Evolutionary conservation across 2,329 filamentous ascomycete species (phyloP).

Genomic region (Lasiodiplodia citricola): DNA sequence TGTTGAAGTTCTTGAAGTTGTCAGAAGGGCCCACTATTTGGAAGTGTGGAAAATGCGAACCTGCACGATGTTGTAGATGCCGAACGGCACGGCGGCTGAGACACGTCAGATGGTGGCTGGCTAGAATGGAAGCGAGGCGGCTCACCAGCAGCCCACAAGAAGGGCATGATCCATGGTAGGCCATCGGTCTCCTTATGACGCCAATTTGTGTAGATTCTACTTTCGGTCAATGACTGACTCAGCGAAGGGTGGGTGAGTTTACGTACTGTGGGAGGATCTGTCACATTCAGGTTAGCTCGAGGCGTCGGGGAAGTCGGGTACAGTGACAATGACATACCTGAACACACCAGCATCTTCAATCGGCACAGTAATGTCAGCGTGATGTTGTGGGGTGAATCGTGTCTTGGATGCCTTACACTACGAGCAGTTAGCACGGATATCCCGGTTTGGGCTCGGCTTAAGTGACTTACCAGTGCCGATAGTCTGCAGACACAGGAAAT

Average conservation of each 20-base stretch:
- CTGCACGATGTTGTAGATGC: constrained; percentile 58
- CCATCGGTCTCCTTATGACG: constrained; percentile 66
- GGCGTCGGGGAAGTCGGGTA: constrained; percentile 6
- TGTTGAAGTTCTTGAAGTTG: constrained; percentile 56
- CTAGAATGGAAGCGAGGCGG: neutral
- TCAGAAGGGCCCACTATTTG: neutral
- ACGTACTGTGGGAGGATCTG: constrained; percentile 44
- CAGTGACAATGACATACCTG: constrained; percentile 36
- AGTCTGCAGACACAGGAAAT: constrained; percentile 34
- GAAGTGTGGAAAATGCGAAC: constrained; percentile 35
- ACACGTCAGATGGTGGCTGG: constrained; percentile 6
- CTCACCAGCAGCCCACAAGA: constrained; percentile 65
- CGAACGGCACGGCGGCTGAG: constrained; percentile 51
- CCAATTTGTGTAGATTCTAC: constrained; percentile 66
- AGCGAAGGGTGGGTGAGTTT: neutral
- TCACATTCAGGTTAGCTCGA: constrained; percentile 32
- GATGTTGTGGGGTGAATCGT: constrained; percentile 29
- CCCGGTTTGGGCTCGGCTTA: neutral
- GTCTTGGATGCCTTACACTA: constrained; percentile 30
- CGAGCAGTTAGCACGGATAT: constrained; percentile 21
- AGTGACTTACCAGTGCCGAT: constrained; percentile 43
- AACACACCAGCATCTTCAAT: constrained; percentile 48
- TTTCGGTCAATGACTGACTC: constrained; percentile 28
- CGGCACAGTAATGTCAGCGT: constrained; percentile 26
- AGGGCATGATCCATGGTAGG: constrained; percentile 65